Percentiles rank a stretch among this genome's conserved stretches.
Conservation (phyloP, 805 yeast species). For the Jamesozyma lodderae region DNA sequence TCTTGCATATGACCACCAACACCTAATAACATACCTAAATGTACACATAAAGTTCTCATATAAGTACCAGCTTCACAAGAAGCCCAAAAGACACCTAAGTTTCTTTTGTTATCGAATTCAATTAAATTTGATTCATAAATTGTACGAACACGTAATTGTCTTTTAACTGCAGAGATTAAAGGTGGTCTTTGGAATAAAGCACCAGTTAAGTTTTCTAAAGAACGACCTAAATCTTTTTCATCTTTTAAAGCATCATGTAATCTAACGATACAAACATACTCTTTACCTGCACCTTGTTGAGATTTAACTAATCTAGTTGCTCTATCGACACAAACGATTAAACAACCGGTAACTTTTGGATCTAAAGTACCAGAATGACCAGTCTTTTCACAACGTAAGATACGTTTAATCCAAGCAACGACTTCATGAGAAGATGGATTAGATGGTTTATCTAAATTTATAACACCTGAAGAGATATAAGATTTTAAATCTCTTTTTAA, state of each 20-base stretch:
- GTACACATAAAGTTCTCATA: slow-evolving; percentile 98
- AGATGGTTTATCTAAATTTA: slow-evolving; percentile 94
- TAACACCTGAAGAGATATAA: slow-evolving; percentile 89
- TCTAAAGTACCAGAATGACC: slow-evolving; percentile 99
- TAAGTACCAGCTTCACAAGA: slow-evolving; percentile 99
- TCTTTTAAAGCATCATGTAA: slow-evolving; percentile 88
- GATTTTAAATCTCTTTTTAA: slow-evolving; percentile 86
- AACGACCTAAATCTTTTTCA: slow-evolving; percentile 78
- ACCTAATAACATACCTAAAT: slow-evolving; percentile 94
- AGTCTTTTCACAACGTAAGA: slow-evolving; percentile 89
- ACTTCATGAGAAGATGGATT: slow-evolving; percentile 99
- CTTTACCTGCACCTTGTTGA: slow-evolving; percentile 99
- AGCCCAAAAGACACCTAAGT: slow-evolving; percentile 98
- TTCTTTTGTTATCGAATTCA: slow-evolving; percentile 92
- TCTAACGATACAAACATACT: slow-evolving; percentile 95
- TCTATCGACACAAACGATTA: slow-evolving; percentile 95
- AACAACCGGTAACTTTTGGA: slow-evolving; percentile 97
- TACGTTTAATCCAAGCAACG: slow-evolving; percentile 98
- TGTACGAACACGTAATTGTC: slow-evolving; percentile 97
- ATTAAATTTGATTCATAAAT: slow-evolving; percentile 92
- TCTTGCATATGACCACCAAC: slow-evolving; percentile 99
- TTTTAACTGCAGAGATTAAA: slow-evolving; percentile 94
- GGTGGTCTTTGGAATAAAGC: slow-evolving; percentile 99
- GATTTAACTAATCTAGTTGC: slow-evolving; percentile 97
- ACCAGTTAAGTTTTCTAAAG: slow-evolving; percentile 92